Percentiles rank a stretch among this genome's conserved stretches.
phyloP scores from a whole-genome alignment of 2,329 filamentous ascomycete species.

The Monilinia polystroma region DNA sequence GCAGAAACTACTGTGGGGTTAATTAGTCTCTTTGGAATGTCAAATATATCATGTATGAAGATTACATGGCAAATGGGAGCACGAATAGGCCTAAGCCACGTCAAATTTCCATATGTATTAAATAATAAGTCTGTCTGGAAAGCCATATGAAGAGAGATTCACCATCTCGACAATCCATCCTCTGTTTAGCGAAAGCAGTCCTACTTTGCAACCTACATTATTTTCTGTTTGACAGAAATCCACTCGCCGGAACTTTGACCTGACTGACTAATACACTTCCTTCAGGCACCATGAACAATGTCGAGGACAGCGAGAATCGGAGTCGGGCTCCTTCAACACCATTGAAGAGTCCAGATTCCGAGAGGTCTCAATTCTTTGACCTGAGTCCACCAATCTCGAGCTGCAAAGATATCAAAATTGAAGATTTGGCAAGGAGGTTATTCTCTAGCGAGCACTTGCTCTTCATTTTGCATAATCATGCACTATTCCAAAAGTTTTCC shows the following conservation, averaged over 20 bases:
- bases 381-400: background rate
- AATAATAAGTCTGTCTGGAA: background rate
- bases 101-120: background rate
- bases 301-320: background rate
- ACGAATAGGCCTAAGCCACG: background rate
- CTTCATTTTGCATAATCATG: conserved; percentile 30
- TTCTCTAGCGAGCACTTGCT: conserved; percentile 29
- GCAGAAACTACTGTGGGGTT: background rate
- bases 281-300: background rate
- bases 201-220: background rate
- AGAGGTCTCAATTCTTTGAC: background rate
- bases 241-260: background rate
- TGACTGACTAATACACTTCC: background rate
- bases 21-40: background rate
- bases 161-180: background rate
- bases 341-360: background rate
- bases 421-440: conserved; percentile 28
- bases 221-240: background rate
- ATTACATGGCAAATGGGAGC: background rate
- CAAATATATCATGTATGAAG: background rate
- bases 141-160: background rate
- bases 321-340: background rate
- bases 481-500: conserved; percentile 28
- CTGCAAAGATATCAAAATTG: conserved; percentile 22
- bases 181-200: background rate